These are phyloP conservation scores for Brassica incana DNA, from an alignment of 345 rosid genomes.

Conservation along the genomic window DNA sequence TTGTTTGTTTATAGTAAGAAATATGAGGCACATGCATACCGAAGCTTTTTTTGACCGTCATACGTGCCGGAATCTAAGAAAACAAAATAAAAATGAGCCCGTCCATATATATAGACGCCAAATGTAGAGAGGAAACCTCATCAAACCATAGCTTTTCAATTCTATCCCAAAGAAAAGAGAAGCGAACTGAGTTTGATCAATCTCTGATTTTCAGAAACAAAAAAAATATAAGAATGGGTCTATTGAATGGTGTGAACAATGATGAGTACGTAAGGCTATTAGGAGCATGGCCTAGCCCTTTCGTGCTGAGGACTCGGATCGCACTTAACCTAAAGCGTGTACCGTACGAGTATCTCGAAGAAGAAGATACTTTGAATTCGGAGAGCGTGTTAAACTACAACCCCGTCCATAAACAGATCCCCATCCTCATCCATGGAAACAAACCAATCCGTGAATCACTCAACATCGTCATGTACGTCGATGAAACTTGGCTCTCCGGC, in stretches of 20 bases:
- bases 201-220: slow-evolving; percentile 5
- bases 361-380: slow-evolving; percentile 34
- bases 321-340: slow-evolving; percentile 41
- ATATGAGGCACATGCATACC: slow-evolving; percentile 19
- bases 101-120: slow-evolving; percentile 17
- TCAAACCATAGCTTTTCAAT: slow-evolving; percentile 21
- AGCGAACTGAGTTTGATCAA: slow-evolving; percentile 18
- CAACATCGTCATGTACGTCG: slow-evolving; percentile 40
- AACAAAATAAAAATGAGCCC: slow-evolving; percentile 1
- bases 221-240: slow-evolving; percentile 10
- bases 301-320: slow-evolving; percentile 63
- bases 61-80: slow-evolving; percentile 25
- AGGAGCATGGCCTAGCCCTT: slow-evolving; percentile 88
- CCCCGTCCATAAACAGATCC: slow-evolving; percentile 41
- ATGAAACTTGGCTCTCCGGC: slow-evolving; percentile 40
- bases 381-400: slow-evolving; percentile 41
- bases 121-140: slow-evolving; percentile 19
- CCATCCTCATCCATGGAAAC: slow-evolving; percentile 45
- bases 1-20: not conserved
- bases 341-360: slow-evolving; percentile 39
- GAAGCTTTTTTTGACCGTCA: slow-evolving; percentile 35
- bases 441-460: slow-evolving; percentile 42
- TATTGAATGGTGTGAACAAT: slow-evolving; percentile 21
- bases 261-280: slow-evolving; percentile 52
- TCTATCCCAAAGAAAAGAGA: not conserved